Evolutionary conservation across 768 basidiomycete species (phyloP), one percentile per base, ranked within the genome.

Genomic region (Fomitopsis pulvina): DNA sequence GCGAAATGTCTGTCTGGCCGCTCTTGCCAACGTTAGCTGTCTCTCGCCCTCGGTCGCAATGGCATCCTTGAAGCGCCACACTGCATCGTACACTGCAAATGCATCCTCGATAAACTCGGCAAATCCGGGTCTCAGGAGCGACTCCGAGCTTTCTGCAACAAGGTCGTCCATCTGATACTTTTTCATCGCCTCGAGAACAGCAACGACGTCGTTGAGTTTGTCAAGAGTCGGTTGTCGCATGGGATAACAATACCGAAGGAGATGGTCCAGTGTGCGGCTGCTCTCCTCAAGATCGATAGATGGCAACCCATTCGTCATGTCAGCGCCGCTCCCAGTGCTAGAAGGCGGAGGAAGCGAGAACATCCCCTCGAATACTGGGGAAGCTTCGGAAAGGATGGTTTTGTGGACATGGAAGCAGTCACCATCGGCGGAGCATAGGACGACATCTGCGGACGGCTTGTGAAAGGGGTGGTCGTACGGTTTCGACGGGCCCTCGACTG

Each of bases 361-460:
- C 66, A 79, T 74, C 50, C 71, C 70, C 45, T 68, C 68, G 55
- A 83, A 81, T 59, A 83, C 77, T 7, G 80, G 70, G 21, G 81
- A 83, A 1, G 79, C 75, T 27, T 80, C 62, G 20, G 77, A 70
- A 22, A 83, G 65, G 48, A 82, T 68, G 39, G 74, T 57, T 54
- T 75, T 78, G 70, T 76, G 76, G 40, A 76, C 72, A 48, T 71
- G 71, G 61, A 80, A 81, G 51, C 70, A 63, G 53, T 69, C 65
- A 24, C 61, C 59, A 58, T 82, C 80, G 46, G 75, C 76, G 5
- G 79, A 77, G 50, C 77, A 73, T 32, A 83, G 66, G 48, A 81
- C 72, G 45, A 81, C 65, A 54, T 81, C 78, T 8, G 57, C 60
- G 27, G 39, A 32, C 3, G 34, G 37, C 12, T 55, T 55, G 41